These are phyloP conservation scores for Malus hybrid DNA, from an alignment of 331 rosid genomes.

Conservation along the genomic window DNA sequence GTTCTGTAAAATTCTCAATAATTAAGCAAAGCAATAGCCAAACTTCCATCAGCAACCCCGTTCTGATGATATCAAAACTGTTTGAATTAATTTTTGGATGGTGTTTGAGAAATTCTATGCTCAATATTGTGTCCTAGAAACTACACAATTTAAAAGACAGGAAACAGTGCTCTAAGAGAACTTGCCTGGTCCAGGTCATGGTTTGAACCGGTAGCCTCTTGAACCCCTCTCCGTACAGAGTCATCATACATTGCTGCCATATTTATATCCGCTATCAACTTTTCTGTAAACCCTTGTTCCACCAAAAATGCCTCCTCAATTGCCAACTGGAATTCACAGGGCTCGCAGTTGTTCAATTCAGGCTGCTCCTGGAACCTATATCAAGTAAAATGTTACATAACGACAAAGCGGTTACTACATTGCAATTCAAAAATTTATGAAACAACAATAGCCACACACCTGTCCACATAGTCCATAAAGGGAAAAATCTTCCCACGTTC, in stretches of 20 bases:
- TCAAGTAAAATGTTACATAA: constrained; percentile 28
- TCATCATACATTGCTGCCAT: constrained; percentile 77
- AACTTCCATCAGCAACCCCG: neutral
- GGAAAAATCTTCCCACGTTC: constrained; percentile 87
- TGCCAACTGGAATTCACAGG: constrained; percentile 74
- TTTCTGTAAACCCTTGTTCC: constrained; percentile 88
- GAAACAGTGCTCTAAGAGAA: constrained; percentile 13
- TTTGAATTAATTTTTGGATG: neutral
- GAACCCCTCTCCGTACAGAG: constrained; percentile 46
- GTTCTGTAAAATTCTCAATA: neutral
- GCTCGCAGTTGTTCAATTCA: constrained; percentile 50
- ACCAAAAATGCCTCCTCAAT: constrained; percentile 95
- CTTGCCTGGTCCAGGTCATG: constrained; percentile 62
- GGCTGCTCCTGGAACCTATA: constrained; percentile 87
- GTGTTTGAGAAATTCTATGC: constrained; percentile 9
- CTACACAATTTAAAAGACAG: neutral
- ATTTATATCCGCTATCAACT: constrained; percentile 80
- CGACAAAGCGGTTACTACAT: constrained; percentile 12
- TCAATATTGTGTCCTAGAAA: constrained; percentile 3
- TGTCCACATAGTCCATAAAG: constrained; percentile 70
- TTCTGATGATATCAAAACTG: neutral
- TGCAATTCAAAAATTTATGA: constrained; percentile 3
- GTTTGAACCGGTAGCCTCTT: constrained; percentile 59
- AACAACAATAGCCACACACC: constrained; percentile 42
- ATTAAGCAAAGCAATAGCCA: neutral